Percentiles rank a stretch among this genome's conserved stretches.
These are phyloP conservation scores for Pythium rishiriense DNA, from an alignment of 352 stramenopile species.

Conservation along the genomic window DNA sequence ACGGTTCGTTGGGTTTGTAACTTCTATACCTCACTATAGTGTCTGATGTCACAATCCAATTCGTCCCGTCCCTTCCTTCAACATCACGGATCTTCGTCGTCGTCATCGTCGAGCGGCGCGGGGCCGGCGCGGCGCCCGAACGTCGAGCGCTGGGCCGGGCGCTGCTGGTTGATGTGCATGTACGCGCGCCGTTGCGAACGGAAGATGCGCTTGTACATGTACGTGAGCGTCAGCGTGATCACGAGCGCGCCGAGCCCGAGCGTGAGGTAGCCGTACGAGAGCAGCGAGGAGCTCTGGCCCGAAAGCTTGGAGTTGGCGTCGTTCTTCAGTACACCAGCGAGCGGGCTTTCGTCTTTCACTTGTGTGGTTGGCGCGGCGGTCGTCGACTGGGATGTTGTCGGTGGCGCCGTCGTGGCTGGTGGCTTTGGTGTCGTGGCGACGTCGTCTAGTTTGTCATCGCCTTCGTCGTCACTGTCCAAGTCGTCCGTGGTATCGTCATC, in stretches of 20 bases:
- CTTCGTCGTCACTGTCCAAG: conserved; percentile 9
- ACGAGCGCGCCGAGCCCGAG: conserved; percentile 62
- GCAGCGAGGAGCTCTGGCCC: conserved; percentile 34
- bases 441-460: conserved; percentile 26
- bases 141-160: conserved; percentile 31
- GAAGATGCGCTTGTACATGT: conserved; percentile 77
- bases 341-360: background rate
- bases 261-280: conserved; percentile 63
- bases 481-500: background rate
- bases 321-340: conserved; percentile 19
- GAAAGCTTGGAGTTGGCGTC: conserved; percentile 30
- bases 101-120: conserved; percentile 30
- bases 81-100: conserved; percentile 31
- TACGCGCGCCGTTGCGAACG: conserved; percentile 54
- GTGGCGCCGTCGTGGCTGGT: background rate
- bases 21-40: conserved; percentile 1
- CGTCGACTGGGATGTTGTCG: background rate
- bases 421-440: conserved; percentile 29
- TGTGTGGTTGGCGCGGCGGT: conserved; percentile 1
- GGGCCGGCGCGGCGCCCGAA: conserved; percentile 23
- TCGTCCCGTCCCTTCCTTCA: background rate
- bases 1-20: conserved; percentile 14
- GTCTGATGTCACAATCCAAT: conserved; percentile 12
- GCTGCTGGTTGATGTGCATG: conserved; percentile 65
- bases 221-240: conserved; percentile 56